A percentile compares a stretch with the other conserved stretches of the same genome.
These are phyloP conservation scores for Globisporangium lucens DNA, from an alignment of 352 stramenopile species.

Conservation along the genomic window DNA sequence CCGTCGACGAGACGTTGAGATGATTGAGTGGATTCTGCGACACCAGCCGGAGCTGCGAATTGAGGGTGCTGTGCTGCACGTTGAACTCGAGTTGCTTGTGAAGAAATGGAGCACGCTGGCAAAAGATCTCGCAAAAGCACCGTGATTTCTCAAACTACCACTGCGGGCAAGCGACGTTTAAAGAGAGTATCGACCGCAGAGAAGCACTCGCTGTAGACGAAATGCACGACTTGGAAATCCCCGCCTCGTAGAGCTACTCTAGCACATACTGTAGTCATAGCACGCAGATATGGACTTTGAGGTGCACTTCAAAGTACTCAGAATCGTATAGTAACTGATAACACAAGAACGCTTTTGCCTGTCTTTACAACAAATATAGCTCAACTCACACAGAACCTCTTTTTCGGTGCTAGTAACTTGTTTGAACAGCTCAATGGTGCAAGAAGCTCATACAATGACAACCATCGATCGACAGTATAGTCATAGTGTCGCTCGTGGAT, in stretches of 20 bases:
- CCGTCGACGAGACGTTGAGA: neutral
- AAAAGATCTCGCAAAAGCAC: neutral
- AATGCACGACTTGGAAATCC: neutral
- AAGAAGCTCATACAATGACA: too few species aligned
- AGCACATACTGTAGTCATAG: neutral
- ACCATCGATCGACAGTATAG: neutral
- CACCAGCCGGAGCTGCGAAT: constrained; percentile 5
- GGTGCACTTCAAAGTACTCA: too few species aligned
- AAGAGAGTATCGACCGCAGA: too few species aligned
- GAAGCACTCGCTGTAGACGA: too few species aligned
- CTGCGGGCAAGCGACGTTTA: neutral
- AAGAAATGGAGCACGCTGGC: neutral
- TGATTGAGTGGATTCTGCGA: neutral
- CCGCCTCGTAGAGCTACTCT: neutral
- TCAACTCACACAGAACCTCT: neutral
- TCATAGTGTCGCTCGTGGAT: neutral
- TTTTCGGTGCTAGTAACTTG: neutral
- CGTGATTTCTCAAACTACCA: neutral
- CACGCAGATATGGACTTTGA: neutral
- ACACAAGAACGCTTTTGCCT: neutral
- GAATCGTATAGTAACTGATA: neutral
- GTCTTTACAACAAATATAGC: neutral
- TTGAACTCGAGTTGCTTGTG: neutral
- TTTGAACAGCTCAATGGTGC: neutral
- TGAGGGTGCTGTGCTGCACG: neutral